Evolutionary conservation across 2,329 filamentous ascomycete genomes (phyloP).

Genomic region (Nannizzia gypsea): DNA sequence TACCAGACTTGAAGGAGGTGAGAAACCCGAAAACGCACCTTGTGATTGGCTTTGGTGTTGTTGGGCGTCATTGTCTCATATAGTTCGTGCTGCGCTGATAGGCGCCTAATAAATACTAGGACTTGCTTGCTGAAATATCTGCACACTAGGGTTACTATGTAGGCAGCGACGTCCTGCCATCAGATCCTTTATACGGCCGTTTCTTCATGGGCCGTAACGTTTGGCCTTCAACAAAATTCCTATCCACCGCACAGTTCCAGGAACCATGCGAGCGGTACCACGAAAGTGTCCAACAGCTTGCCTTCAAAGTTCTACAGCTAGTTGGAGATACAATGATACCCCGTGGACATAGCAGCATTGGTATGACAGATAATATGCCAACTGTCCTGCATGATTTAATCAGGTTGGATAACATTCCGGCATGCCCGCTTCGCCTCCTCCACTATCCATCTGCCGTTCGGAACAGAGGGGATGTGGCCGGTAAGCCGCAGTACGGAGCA

Average conservation of each 20-base stretch:
- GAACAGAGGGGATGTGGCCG: background rate
- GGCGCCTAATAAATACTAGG: background rate
- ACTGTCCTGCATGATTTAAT: slow-evolving; percentile 5
- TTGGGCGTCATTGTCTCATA: background rate
- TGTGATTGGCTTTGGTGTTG: background rate
- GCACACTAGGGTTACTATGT: background rate
- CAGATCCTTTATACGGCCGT: background rate
- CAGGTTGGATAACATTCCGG: background rate
- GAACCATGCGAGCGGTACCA: background rate
- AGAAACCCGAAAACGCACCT: background rate
- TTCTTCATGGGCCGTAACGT: slow-evolving; percentile 1
- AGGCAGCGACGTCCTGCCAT: background rate
- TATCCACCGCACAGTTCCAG: background rate
- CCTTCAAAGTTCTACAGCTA: background rate
- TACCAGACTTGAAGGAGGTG: slow-evolving; percentile 5
- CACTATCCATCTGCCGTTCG: slow-evolving; percentile 1
- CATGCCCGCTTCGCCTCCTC: slow-evolving; percentile 1
- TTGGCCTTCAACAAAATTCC: background rate
- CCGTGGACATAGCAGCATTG: background rate
- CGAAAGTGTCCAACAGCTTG: background rate
- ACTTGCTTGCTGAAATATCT: background rate
- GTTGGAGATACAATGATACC: background rate
- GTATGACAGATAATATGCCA: background rate
- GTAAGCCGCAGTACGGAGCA: slow-evolving; percentile 4
- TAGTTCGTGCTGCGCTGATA: background rate